phyloP scores from a whole-genome alignment of 225 moss, liverwort and hornwort species.

The Marchantia paleacea region DNA sequence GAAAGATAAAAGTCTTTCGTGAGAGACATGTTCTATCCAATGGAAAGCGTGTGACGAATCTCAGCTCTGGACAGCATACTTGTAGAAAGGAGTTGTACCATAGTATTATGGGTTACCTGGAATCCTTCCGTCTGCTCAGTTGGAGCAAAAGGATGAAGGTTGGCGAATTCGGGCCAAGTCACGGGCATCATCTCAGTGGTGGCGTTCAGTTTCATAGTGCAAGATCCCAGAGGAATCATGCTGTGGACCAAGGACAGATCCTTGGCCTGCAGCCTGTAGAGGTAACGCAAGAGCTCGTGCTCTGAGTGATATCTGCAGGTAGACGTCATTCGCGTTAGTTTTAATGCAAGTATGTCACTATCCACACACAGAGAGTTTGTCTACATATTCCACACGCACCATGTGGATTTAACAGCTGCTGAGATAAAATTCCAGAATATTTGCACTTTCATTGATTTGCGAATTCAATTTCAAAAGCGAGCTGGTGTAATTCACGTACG shows the following conservation, averaged over 20 bases:
- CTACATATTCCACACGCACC: too few species aligned
- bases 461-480: background rate
- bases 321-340: background rate
- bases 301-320: slow-evolving; percentile 72
- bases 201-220: slow-evolving; percentile 97
- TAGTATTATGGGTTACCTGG: slow-evolving; percentile 41
- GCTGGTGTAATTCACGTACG: slow-evolving; percentile 30
- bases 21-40: background rate
- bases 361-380: too few species aligned
- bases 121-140: slow-evolving; percentile 75
- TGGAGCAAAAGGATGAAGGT: slow-evolving; percentile 90
- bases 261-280: slow-evolving; percentile 81
- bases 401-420: too few species aligned
- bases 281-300: slow-evolving; percentile 92
- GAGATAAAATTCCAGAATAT: background rate
- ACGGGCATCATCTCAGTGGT: slow-evolving; percentile 95
- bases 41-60: too few species aligned
- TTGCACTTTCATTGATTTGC: background rate
- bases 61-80: too few species aligned
- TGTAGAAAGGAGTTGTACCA: too few species aligned
- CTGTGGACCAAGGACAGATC: slow-evolving; percentile 91
- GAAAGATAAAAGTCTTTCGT: background rate
- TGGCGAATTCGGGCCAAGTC: slow-evolving; percentile 88
- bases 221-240: slow-evolving; percentile 98
- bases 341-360: background rate